phyloP scores from a whole-genome alignment of 1,284 basidiomycete genomes.

The Pseudozyma tsukubaensis region DNA sequence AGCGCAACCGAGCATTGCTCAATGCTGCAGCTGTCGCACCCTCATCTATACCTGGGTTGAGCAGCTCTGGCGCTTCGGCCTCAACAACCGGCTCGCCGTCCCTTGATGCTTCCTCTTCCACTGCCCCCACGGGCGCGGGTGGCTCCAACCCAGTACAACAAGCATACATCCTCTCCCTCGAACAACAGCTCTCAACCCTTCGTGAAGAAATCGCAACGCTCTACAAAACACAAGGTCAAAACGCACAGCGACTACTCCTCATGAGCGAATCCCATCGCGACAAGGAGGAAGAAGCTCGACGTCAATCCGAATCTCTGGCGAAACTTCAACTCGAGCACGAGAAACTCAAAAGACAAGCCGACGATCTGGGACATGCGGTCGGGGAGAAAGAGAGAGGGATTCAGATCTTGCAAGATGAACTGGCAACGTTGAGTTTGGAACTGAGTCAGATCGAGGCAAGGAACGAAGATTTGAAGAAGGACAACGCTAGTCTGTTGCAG shows the following conservation, averaged over 20 bases:
- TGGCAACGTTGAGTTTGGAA: conserved; percentile 72
- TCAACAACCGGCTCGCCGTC: conserved; percentile 11
- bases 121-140: conserved; percentile 3
- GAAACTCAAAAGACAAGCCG: conserved; percentile 70
- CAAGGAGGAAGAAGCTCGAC: conserved; percentile 82
- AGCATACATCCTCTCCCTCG: conserved; percentile 88
- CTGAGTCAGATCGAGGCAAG: conserved; percentile 87
- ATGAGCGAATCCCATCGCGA: conserved; percentile 94
- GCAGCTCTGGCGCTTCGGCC: conserved; percentile 1
- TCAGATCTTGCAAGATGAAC: conserved; percentile 88
- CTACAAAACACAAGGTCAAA: conserved; percentile 96
- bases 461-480: conserved; percentile 84
- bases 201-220: conserved; percentile 90
- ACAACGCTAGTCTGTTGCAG: conserved; percentile 93
- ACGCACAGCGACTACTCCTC: conserved; percentile 87
- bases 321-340: conserved; percentile 79
- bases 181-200: conserved; percentile 88
- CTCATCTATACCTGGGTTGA: conserved; percentile 17
- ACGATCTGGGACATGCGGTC: conserved; percentile 79
- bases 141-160: conserved; percentile 80
- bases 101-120: conserved; percentile 4
- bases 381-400: conserved; percentile 82
- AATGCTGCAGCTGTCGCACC: conserved; percentile 33
- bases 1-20: conserved; percentile 50
- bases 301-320: conserved; percentile 81